Conservation (phyloP, 805 yeast species). For the Ogataea polymorpha region DNA sequence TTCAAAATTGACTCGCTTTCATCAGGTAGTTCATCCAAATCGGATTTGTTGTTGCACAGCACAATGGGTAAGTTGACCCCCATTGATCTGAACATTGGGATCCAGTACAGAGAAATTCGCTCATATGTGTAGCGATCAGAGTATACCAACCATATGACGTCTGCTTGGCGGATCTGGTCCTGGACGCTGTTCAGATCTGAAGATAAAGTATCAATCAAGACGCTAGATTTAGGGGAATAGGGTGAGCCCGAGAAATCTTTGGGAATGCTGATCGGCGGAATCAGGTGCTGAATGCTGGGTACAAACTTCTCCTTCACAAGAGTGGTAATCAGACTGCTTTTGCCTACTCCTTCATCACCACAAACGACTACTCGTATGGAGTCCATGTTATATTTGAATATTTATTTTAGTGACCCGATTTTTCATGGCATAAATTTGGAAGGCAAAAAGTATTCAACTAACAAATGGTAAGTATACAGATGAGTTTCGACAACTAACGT, state of each 20-base stretch:
- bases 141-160: slow-evolving; percentile 92
- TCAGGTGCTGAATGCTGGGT: slow-evolving; percentile 68
- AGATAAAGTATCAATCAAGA: slow-evolving; percentile 77
- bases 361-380: slow-evolving; percentile 81
- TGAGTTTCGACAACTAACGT: background rate
- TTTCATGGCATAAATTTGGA: slow-evolving; percentile 10
- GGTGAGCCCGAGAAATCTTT: slow-evolving; percentile 59
- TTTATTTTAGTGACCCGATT: slow-evolving; percentile 9
- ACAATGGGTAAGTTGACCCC: slow-evolving; percentile 96
- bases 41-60: slow-evolving; percentile 67
- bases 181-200: slow-evolving; percentile 61
- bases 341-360: slow-evolving; percentile 93
- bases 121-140: slow-evolving; percentile 94
- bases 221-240: slow-evolving; percentile 60
- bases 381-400: slow-evolving; percentile 30
- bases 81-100: slow-evolving; percentile 85
- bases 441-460: slow-evolving; percentile 13
- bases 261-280: slow-evolving; percentile 86
- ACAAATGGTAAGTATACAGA: slow-evolving; percentile 8
- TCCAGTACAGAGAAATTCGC: slow-evolving; percentile 88
- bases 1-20: slow-evolving; percentile 49
- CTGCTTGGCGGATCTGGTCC: slow-evolving; percentile 75
- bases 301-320: slow-evolving; percentile 79
- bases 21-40: slow-evolving; percentile 29
- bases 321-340: slow-evolving; percentile 73